Base-by-base conservation (phyloP, 257 asterid species). In the Misopates orontium region DNA sequence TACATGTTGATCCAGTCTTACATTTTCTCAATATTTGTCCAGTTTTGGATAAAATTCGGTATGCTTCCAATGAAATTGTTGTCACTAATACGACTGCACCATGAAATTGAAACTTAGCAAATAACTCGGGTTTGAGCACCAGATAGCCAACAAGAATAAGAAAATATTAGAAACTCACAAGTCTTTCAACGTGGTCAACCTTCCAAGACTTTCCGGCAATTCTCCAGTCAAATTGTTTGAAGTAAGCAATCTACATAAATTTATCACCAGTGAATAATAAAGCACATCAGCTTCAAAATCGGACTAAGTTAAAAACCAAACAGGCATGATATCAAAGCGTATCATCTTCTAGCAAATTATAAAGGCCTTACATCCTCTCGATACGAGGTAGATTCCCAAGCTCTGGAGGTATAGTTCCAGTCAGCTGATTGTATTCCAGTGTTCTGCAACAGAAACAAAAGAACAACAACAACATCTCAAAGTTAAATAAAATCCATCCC, bases 331-430 rank as follows among this genome's bases (percentile, higher is more conserved):
- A n/a, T 2, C 36, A 7, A 28, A 28, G 36, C 3, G 4, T 28
- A 28, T 49, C 18, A 15, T 45, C 18, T 56, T 40, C 18, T 24
- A 20, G 15, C n/a, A 36, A 6, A 6, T 6, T 28, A 28, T 7
- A 66, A 67, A 58, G 44, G 59, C 13, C 91, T 77, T 66, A 88
- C 96, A 88, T 4, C 77, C 72, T 84, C 53, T 62, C 67, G 23
- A 84, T 51, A 53, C 40, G 66, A 52, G 88, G 66, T 68, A 84
- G 79, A 61, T 80, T 65, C 25, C 95, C 96, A 19, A 86, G 41
- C 77, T 84, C 85, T 4, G 85, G 90, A 82, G 96, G 96, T 61
- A 88, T 82, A 66, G 76, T 7, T 54, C 95, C 96, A 49, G 85
- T 67, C 68, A 88, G 64, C 69, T 78, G 91, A 82, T 88, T 88